These are phyloP conservation scores for Akebia trifoliata DNA, from an alignment of 164 flowering plant genomes.

Conservation along the genomic window DNA sequence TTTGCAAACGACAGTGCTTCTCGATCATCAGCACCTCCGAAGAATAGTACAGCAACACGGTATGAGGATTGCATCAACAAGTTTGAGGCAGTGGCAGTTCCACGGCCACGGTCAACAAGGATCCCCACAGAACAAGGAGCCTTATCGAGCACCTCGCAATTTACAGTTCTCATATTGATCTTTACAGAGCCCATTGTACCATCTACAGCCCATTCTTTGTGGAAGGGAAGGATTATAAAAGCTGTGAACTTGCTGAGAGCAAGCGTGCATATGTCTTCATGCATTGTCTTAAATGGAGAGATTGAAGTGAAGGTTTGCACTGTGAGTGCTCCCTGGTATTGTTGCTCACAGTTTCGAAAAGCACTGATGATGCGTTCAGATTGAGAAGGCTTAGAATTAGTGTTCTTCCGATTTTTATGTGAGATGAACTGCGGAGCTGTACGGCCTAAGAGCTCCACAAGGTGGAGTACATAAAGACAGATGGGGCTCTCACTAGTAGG, in stretches of 20 bases:
- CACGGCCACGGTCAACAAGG: constrained; percentile 36
- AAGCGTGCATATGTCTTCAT: constrained; percentile 64
- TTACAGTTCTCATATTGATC: not conserved
- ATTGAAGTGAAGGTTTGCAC: constrained; percentile 37
- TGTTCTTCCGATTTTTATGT: no score
- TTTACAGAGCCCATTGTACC: not conserved
- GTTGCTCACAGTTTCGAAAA: constrained; percentile 27
- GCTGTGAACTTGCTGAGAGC: constrained; percentile 37
- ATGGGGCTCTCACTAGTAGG: constrained; percentile 31
- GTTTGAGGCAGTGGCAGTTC: no score
- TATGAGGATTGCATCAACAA: no score
- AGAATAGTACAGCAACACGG: constrained; percentile 40
- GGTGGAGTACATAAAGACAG: constrained; percentile 29
- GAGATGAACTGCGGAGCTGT: constrained; percentile 23
- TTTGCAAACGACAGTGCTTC: constrained; percentile 58
- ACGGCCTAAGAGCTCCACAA: constrained; percentile 33
- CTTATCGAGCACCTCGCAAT: not conserved
- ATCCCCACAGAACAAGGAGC: constrained; percentile 64
- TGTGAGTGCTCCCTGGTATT: constrained; percentile 18
- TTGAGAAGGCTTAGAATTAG: not conserved
- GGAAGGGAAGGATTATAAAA: constrained; percentile 46
- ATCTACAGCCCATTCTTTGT: constrained; percentile 15
- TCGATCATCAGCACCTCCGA: constrained; percentile 68
- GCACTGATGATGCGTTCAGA: constrained; percentile 36
- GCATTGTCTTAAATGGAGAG: constrained; percentile 45